A percentile compares a stretch with the other conserved stretches of the same genome.
Conservation (phyloP, 1,284 basidiomycete species). For the Neolentinus lepideus region DNA sequence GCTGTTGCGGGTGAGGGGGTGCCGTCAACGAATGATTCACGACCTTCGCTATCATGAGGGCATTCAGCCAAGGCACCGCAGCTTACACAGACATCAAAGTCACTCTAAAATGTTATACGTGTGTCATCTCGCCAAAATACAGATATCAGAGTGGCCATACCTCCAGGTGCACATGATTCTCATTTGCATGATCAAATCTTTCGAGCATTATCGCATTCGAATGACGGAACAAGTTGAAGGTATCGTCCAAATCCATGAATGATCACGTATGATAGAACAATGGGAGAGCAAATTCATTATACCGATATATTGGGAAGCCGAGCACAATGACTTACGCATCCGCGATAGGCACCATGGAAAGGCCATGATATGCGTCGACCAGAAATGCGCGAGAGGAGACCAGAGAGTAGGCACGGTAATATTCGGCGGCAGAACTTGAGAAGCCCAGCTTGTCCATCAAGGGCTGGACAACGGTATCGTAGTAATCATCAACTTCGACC, state of each 20-base stretch:
- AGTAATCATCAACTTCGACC: slow-evolving; percentile 45
- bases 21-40: slow-evolving; percentile 1
- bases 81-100: slow-evolving; percentile 75
- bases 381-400: slow-evolving; percentile 86
- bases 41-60: slow-evolving; percentile 50
- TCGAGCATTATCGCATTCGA: too few species aligned
- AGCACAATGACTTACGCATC: slow-evolving; percentile 56
- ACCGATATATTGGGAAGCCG: neutral
- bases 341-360: slow-evolving; percentile 86
- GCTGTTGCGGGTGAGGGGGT: neutral
- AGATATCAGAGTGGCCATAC: slow-evolving; percentile 24
- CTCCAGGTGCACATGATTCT: slow-evolving; percentile 75
- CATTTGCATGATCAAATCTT: slow-evolving; percentile 79
- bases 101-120: slow-evolving; percentile 39
- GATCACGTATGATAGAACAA: too few species aligned
- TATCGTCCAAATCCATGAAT: slow-evolving; percentile 4
- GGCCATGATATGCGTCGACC: slow-evolving; percentile 79
- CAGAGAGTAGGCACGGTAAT: slow-evolving; percentile 69
- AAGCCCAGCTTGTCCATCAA: slow-evolving; percentile 21
- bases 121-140: neutral
- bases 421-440: slow-evolving; percentile 20
- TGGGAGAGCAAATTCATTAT: too few species aligned
- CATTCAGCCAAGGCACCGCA: slow-evolving; percentile 78
- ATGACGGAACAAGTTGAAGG: too few species aligned
- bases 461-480: slow-evolving; percentile 30